Evolutionary conservation across 768 basidiomycete species (phyloP), one percentile per base, ranked within the genome.

Genomic region (Hygrophoropsis aurantiaca): DNA sequence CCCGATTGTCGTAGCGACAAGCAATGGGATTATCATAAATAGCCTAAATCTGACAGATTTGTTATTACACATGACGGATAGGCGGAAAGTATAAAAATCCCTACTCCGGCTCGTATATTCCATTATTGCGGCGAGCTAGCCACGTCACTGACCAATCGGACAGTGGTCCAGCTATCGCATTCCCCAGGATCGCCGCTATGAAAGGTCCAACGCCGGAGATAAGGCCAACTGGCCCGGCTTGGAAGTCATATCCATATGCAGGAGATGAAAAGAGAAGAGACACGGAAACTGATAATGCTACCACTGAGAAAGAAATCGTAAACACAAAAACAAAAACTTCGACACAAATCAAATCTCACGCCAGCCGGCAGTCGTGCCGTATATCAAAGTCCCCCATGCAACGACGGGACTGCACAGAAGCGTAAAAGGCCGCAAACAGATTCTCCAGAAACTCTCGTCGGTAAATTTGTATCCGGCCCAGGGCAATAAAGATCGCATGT

Each of bases 81-180:
- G 49, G 74, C 61, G 58, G 75, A 73, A 33, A 71, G 49, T 10
- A 76, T 69, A 18, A 72, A 6, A 13, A 6, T 6, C 6, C 62
- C 54, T 70, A 74, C 53, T 77, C 74, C 1, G 75, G 74, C 51
- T 75, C 75, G 53, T 74, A 77, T 7, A 74, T 59, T 1, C 75
- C 75, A 38, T 66, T 65, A 41, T 75, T 75, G 8, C 69, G 65
- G 44, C 62, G 71, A 1, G 75, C 67, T 25, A 74, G 55, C 71
- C 71, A 73, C 9, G 72, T 65, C 2, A 68, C 70, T 21, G 70
- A 66, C 62, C 64, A 73, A 52, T 75, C 75, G 11, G 67, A 72
- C 38, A 73, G 55, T 10, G 70, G 69, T 1, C 73, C 71, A 2
- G 66, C 62, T 13, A 73, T 58, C 26, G 58, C 53, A 44, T 66